Base-by-base conservation (phyloP, 768 basidiomycete species). In the Mycena rosella region DNA sequence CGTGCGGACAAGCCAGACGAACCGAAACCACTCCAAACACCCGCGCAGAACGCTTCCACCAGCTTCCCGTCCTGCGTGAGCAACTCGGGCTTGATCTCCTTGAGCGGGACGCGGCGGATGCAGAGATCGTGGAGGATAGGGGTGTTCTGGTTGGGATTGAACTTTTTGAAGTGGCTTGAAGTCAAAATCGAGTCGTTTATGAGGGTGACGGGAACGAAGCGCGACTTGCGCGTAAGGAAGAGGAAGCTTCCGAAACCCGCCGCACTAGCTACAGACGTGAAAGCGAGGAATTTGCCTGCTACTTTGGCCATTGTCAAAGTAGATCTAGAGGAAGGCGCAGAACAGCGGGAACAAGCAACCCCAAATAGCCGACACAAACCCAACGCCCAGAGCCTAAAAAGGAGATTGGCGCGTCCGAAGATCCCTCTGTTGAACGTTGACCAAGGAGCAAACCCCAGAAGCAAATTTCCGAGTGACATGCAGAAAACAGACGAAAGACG, bases 11-110 rank as follows among this genome's bases (percentile, higher is more conserved):
- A n/a, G n/a, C 5, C 38, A 8, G 11, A 44, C 72, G 54, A 49
- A 72, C 72, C 72, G 44, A 61, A 57, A 15, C 67, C 72, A n/a
- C 65, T 52, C 64, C 65, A 72, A 27, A 70, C 55, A 0, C 72
- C 72, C 17, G 61, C 66, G 24, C 65, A 70, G 47, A 72, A 70
- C 29, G 11, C 52, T 34, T 70, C 69, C n/a, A 67, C 69, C 26
- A 72, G 62, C 59, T 63, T 67, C 26, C 68, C 65, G 14, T 72
- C 55, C 13, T 68, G 40, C 55, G 57, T n/a, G 27, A 72, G 60
- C 57, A 67, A 45, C 44, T 72, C 72, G 10, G 68, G 64, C 48
- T 48, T 60, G 13, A 72, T 70, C 48, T 68, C 13, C 53, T 44
- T 63, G 22, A 72, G n/a, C 18, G 72, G 72, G 0, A 72, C 72